Evolutionary conservation across 2,329 filamentous ascomycete species (phyloP), one percentile per base, ranked within the genome.

Genomic region (Ophiostoma himal-ulmi): DNA sequence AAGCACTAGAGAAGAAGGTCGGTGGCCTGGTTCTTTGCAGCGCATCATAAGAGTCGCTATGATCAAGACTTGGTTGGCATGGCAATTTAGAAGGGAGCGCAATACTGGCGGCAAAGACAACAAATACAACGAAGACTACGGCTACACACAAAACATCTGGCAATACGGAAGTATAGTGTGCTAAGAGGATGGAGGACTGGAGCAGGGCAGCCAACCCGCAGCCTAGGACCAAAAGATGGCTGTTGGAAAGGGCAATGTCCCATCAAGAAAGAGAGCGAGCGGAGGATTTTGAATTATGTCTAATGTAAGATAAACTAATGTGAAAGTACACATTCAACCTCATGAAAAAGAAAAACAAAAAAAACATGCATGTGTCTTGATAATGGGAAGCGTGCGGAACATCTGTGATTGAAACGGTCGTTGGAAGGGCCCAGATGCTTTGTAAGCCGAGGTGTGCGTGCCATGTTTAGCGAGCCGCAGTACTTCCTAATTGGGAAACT

Each of bases 21-120:
- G 94, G 94, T n/a, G 94, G 94, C 0, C 79, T 93, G 79, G 83
- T 93, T 72, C 80, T 97, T 70, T 95, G 91, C 81, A 84, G 92
- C 70, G 88, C 91, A 22, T 83, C 81, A 75, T 84, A 76, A 80
- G 41, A 26, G 57, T 17, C 30, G 13, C 69, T 17, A 48, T 48
- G 2, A 20, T 48, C 44, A 20, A 81, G n/a, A 36, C 5, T 70
- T 22, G 20, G 67, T n/a, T 5, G 41, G 7, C 20, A 65, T 37
- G 60, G 34, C 14, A 7, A 65, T n/a, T 3, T 4, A 36, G 37
- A 3, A 20, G 14, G 8, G 7, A 36, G 17, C 14, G 20, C 2
- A 14, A 34, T 37, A 17, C 17, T 17, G 34, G 26, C 7, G 20
- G 26, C 60, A 37, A 17, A 36, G 7, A 64, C 26, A 37, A 64